A percentile compares a stretch with the other conserved stretches of the same genome.
phyloP scores from a whole-genome alignment of 805 yeast genomes.

The Myxozyma neotropica region DNA sequence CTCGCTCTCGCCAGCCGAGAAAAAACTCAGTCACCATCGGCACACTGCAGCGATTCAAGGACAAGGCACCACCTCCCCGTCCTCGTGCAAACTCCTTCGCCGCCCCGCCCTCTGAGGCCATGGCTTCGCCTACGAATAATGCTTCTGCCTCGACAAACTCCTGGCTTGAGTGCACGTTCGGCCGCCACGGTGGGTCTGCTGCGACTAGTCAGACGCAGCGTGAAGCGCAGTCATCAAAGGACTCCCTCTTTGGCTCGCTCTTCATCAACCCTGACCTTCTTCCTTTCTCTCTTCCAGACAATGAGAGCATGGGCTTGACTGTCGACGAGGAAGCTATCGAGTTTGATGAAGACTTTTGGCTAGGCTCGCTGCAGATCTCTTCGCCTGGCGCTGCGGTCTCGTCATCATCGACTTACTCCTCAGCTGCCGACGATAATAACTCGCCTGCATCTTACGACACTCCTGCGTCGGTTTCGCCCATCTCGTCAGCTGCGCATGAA shows the following conservation, averaged over 20 bases:
- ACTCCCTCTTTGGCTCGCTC: slow-evolving; percentile 29
- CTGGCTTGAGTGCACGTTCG: slow-evolving; percentile 27
- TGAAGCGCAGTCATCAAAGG: not conserved
- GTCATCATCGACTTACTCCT: slow-evolving; percentile 4
- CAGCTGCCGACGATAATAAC: slow-evolving; percentile 10
- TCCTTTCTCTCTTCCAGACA: slow-evolving; percentile 31
- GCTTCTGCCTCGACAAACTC: slow-evolving; percentile 17
- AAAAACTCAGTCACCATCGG: slow-evolving; percentile 33
- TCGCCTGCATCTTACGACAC: slow-evolving; percentile 25
- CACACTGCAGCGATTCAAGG: slow-evolving; percentile 26
- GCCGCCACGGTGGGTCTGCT: slow-evolving; percentile 1
- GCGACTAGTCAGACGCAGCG: no score
- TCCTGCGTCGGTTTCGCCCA: slow-evolving; percentile 17
- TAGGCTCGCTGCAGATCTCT: slow-evolving; percentile 18
- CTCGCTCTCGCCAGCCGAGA: slow-evolving; percentile 26
- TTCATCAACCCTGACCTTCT: slow-evolving; percentile 33
- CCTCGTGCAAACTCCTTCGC: slow-evolving; percentile 32
- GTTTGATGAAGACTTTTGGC: slow-evolving; percentile 31
- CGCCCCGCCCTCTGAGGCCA: slow-evolving; percentile 12
- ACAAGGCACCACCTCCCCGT: slow-evolving; percentile 6
- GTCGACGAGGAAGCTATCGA: slow-evolving; percentile 27
- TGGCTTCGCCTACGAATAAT: not conserved
- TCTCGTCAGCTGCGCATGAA: slow-evolving; percentile 1
- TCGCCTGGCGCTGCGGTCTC: slow-evolving; percentile 20
- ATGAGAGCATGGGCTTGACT: slow-evolving; percentile 21